phyloP scores from a whole-genome alignment of 495 filamentous ascomycete species.

The Amniculicola lignicola region DNA sequence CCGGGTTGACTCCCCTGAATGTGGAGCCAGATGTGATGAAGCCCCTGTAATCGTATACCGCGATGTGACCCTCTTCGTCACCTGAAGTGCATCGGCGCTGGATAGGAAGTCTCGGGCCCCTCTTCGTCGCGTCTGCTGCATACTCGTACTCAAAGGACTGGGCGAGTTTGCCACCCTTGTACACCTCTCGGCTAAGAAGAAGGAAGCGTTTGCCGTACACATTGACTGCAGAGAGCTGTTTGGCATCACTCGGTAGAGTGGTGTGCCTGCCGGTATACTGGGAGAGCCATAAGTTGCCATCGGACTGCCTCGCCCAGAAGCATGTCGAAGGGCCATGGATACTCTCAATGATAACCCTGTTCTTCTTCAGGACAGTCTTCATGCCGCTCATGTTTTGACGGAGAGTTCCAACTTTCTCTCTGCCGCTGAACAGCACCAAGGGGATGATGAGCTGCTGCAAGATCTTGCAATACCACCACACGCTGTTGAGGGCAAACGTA shows the following conservation, averaged over 20 bases:
- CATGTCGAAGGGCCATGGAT: slow-evolving; percentile 27
- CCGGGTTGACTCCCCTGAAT: slow-evolving; percentile 53
- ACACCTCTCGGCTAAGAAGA: slow-evolving; percentile 49
- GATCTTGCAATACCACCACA: slow-evolving; percentile 48
- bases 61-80: slow-evolving; percentile 46
- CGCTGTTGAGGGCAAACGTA: slow-evolving; percentile 43
- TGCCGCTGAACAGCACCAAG: slow-evolving; percentile 45
- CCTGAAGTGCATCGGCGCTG: slow-evolving; percentile 50
- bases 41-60: slow-evolving; percentile 56
- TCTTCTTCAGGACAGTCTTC: slow-evolving; percentile 28
- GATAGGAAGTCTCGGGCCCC: slow-evolving; percentile 52
- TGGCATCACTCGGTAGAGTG: slow-evolving; percentile 26
- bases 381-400: slow-evolving; percentile 29
- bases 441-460: slow-evolving; percentile 40
- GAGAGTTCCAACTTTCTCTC: slow-evolving; percentile 24
- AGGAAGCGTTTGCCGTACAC: slow-evolving; percentile 47
- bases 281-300: slow-evolving; percentile 30
- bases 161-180: slow-evolving; percentile 27
- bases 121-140: too few relatives aligned
- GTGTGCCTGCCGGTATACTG: too few relatives aligned
- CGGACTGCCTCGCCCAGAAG: slow-evolving; percentile 11
- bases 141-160: too few relatives aligned
- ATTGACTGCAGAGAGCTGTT: slow-evolving; percentile 36
- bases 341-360: slow-evolving; percentile 25
- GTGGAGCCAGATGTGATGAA: slow-evolving; percentile 55